phyloP scores from a whole-genome alignment of 805 yeast species.

The Yamadazyma ubonensis region DNA sequence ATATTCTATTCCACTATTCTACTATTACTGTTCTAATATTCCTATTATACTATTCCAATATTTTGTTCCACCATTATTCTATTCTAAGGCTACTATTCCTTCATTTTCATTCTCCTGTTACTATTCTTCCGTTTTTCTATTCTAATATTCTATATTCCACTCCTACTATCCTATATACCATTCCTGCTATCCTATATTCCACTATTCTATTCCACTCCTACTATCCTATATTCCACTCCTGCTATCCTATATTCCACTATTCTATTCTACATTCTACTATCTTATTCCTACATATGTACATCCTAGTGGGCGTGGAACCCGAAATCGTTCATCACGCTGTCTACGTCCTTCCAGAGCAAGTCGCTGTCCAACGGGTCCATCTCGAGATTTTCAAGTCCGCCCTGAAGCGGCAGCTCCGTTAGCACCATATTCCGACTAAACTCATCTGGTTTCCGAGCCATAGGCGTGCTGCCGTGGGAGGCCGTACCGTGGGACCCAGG shows the following conservation, averaged over 20 bases:
- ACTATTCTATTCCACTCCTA: neutral
- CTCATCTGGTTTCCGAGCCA: slow-evolving; percentile 6
- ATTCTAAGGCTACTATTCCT: no score
- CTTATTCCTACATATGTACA: no score
- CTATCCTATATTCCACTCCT: neutral
- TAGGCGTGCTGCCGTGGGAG: slow-evolving; percentile 1
- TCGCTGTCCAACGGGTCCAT: slow-evolving; percentile 51
- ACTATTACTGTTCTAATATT: no score
- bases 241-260: neutral
- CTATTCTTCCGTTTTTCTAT: neutral
- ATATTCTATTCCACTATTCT: no score
- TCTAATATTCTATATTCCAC: neutral
- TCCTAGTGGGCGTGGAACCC: slow-evolving; percentile 70
- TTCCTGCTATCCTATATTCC: neutral
- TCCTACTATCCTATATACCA: no score
- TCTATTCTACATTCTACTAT: neutral
- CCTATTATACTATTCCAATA: no score
- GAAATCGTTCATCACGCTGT: slow-evolving; percentile 85
- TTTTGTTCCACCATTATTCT: no score
- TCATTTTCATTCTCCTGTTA: neutral
- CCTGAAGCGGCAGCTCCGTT: slow-evolving; percentile 23
- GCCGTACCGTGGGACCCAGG: no score
- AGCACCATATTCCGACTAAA: slow-evolving; percentile 11
- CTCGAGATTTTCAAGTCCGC: slow-evolving; percentile 33
- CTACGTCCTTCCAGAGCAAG: slow-evolving; percentile 76